Evolutionary conservation across 495 filamentous ascomycete species (phyloP), one percentile per base, ranked within the genome.

Genomic region (Penicillium bialowiezense): DNA sequence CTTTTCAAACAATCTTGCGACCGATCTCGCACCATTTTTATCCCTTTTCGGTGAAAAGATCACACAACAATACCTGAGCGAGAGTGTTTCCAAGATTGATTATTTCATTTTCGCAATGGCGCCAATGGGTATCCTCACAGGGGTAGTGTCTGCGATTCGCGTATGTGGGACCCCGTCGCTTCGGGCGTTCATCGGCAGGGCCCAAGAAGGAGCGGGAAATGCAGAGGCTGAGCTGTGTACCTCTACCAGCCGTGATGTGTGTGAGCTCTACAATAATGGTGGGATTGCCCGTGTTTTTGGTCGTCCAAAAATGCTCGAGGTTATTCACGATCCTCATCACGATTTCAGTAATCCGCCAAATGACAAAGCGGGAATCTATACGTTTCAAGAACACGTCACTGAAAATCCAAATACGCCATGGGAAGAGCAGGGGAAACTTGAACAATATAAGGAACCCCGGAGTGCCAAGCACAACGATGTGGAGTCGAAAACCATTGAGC

Each of bases 171-270:
- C 21, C 38, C 20, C 38, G 13, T 40, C 38, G 8, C 21, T 40
- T 7, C 38, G 38, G 13, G 38, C 38, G 12, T 40, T 40, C 21
- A 40, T 40, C 38, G 38, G 38, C 21, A 40, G 38, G 26, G 38
- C 38, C 9, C 38, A 40, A 40, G 38, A 40, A 40, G 38, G 38
- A 28, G 38, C 38, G 20, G 38, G 38, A 9, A 40, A 40, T n/a
- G 38, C 38, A 8, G 38, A 40, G 21, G 38, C 38, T 6, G 33
- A 40, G 38, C 20, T 40, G 19, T 40, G 38, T 13, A 24, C 38
- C 21, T 40, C 38, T 4, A 40, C 38, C 23, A 40, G 38, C 21
- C 38, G 38, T 3, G 38, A 40, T 24, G 38, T 40, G 8, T 41
- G 38, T 26, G 38, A 41, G 38, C 38, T 41, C 13, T 41, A 41